phyloP scores from a whole-genome alignment of 495 filamentous ascomycete genomes.

The Tuber aestivum region DNA sequence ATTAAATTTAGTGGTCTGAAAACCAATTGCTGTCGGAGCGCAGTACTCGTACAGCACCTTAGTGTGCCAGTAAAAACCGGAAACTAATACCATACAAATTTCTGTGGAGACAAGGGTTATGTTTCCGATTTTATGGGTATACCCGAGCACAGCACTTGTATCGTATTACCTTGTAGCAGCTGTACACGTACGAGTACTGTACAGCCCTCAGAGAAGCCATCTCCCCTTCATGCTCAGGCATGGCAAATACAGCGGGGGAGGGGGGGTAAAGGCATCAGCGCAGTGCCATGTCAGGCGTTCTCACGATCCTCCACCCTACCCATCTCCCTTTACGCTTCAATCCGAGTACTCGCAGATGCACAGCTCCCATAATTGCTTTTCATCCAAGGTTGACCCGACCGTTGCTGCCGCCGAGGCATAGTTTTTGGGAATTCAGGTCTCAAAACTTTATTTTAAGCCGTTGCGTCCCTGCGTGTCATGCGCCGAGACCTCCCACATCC shows the following conservation, averaged over 20 bases:
- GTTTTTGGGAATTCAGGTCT: background rate
- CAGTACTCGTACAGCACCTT: too few species aligned
- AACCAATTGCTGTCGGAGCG: background rate
- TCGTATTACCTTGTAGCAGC: background rate
- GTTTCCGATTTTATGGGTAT: background rate
- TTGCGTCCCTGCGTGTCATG: background rate
- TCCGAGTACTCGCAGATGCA: background rate
- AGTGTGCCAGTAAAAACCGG: background rate
- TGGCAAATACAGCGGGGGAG: background rate
- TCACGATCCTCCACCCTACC: background rate
- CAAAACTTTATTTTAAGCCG: background rate
- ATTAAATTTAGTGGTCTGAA: background rate
- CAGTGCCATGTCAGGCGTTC: background rate
- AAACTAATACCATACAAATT: background rate
- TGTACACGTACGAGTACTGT: too few species aligned
- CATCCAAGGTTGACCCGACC: background rate
- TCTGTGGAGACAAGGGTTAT: background rate
- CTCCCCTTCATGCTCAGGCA: background rate
- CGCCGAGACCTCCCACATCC: background rate
- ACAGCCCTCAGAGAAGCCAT: background rate
- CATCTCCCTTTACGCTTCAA: background rate
- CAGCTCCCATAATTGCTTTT: background rate
- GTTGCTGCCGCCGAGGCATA: background rate
- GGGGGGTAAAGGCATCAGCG: background rate
- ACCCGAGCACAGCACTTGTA: background rate